phyloP scores from a whole-genome alignment of 139 green algal genomes.

The Picochlorum sp. region DNA sequence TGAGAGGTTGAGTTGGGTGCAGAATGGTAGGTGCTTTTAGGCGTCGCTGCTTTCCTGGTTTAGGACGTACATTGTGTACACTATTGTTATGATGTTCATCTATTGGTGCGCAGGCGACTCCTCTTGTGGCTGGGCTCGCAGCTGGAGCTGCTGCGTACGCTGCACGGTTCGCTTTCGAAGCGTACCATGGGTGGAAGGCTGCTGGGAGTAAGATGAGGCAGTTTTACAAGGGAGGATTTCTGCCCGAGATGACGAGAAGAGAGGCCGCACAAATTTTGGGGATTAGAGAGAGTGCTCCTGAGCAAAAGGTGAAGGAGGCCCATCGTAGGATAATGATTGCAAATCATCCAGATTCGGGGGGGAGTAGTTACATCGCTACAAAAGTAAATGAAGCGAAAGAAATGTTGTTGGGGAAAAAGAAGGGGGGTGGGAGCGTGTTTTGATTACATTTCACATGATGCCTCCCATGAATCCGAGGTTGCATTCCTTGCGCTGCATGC shows the following conservation, averaged over 20 bases:
- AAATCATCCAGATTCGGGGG: slow-evolving; percentile 94
- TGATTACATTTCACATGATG: slow-evolving; percentile 15
- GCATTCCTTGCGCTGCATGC: slow-evolving; percentile 12
- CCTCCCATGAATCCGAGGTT: slow-evolving; percentile 22
- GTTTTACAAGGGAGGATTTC: slow-evolving; percentile 92
- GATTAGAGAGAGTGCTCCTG: slow-evolving; percentile 68
- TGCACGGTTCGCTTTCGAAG: slow-evolving; percentile 54
- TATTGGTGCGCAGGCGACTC: slow-evolving; percentile 53
- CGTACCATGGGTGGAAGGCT: slow-evolving; percentile 52
- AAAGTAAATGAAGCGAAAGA: slow-evolving; percentile 99
- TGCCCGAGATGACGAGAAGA: slow-evolving; percentile 83
- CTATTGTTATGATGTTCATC: background rate
- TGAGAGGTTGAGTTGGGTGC: too few species aligned
- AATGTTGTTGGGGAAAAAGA: slow-evolving; percentile 79
- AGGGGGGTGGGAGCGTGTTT: slow-evolving; percentile 26
- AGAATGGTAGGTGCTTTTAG: too few species aligned
- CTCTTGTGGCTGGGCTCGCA: slow-evolving; percentile 69
- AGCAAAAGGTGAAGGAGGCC: slow-evolving; percentile 87
- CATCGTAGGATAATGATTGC: slow-evolving; percentile 95
- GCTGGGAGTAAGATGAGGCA: slow-evolving; percentile 42
- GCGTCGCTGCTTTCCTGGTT: too few species aligned
- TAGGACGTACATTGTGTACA: background rate
- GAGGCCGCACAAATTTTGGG: slow-evolving; percentile 89
- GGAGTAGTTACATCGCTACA: slow-evolving; percentile 81
- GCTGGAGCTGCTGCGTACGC: slow-evolving; percentile 81